Conservation (phyloP, 73 alveolate genomes). For the Symbiodinium natans region DNA sequence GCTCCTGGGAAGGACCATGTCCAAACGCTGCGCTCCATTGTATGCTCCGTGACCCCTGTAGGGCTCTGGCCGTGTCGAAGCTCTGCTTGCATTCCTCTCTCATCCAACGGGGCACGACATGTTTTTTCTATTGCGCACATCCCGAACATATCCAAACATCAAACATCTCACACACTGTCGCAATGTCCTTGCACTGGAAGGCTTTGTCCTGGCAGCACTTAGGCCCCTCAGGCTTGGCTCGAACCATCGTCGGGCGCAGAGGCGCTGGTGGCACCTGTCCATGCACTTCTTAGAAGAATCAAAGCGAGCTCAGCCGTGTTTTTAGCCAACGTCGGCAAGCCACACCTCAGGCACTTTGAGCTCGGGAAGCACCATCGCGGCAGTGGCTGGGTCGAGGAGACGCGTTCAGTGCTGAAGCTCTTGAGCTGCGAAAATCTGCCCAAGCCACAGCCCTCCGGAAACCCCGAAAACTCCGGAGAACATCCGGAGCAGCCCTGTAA, state of each 20-base stretch:
- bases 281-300: too few species aligned
- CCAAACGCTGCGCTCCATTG: neutral
- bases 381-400: neutral
- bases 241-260: conserved; percentile 8
- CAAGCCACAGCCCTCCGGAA: too few species aligned
- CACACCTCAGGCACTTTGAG: neutral
- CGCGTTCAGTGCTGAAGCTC: neutral
- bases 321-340: too few species aligned
- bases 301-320: too few species aligned
- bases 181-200: neutral
- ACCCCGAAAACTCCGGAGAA: too few species aligned
- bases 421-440: too few species aligned
- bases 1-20: too few species aligned
- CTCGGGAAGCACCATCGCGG: conserved; percentile 11
- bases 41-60: neutral
- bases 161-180: neutral
- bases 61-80: conserved; percentile 6
- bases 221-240: neutral
- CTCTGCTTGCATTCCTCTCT: neutral
- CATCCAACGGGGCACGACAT: neutral
- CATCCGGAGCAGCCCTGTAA: too few species aligned
- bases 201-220: neutral
- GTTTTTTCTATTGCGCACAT: too few species aligned
- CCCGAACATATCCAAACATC: neutral
- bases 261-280: neutral